Evolutionary conservation across 129 eudicot genomes (phyloP).

Genomic region (Tagetes erecta): DNA sequence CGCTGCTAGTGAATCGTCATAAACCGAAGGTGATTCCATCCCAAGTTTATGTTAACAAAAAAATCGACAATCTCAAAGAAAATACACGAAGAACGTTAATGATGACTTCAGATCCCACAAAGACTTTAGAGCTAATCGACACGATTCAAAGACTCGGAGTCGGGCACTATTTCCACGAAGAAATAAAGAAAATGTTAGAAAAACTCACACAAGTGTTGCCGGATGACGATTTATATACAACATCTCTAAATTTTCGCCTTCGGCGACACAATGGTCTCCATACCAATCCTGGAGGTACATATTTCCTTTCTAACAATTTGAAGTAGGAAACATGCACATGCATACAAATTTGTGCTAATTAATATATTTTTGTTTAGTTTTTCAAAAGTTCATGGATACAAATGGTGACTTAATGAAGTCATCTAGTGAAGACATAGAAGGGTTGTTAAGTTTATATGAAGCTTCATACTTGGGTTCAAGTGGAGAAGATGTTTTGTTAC

Average conservation of each 20-base stretch:
- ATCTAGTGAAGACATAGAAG: slow-evolving; percentile 33
- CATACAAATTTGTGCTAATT: no score
- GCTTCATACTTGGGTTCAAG: slow-evolving; percentile 49
- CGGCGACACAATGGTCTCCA: slow-evolving; percentile 47
- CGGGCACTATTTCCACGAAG: slow-evolving; percentile 45
- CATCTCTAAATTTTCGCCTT: slow-evolving; percentile 52
- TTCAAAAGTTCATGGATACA: slow-evolving; percentile 33
- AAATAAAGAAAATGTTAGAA: slow-evolving; percentile 26
- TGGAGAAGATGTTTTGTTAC: slow-evolving; percentile 40
- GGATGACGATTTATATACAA: slow-evolving; percentile 37
- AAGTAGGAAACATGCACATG: no score
- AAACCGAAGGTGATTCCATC: slow-evolving; percentile 17
- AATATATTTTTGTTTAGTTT: no score
- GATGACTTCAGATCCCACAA: slow-evolving; percentile 25
- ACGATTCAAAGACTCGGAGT: slow-evolving; percentile 56
- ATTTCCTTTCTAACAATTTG: no score
- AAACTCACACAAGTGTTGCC: slow-evolving; percentile 10
- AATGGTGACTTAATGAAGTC: slow-evolving; percentile 43
- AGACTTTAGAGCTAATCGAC: slow-evolving; percentile 39
- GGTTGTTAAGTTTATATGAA: slow-evolving; percentile 59
- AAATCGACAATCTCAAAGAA: slow-evolving; percentile 28
- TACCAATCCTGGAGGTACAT: slow-evolving; percentile 39
- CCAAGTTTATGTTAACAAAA: slow-evolving; percentile 31
- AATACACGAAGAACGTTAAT: slow-evolving; percentile 25
- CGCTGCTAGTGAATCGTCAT: neutral